Conservation (phyloP, 306 rosid species). For the Psophocarpus tetragonolobus region DNA sequence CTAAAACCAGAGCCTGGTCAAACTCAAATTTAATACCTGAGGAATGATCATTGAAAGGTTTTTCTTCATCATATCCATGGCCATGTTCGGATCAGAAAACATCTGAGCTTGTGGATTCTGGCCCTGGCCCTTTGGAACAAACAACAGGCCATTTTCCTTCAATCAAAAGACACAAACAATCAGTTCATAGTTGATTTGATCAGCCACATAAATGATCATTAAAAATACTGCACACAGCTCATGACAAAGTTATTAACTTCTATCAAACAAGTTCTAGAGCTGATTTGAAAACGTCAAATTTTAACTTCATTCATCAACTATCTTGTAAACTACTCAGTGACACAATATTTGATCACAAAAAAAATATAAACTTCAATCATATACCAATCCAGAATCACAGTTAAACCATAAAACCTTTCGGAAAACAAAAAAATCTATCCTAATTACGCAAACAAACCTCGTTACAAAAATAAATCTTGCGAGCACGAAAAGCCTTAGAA, state of each 20-base stretch:
- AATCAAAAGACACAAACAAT: slow-evolving; percentile 21
- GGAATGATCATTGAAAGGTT: slow-evolving; percentile 98
- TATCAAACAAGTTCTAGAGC: background rate
- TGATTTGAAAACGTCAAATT: background rate
- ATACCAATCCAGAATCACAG: background rate
- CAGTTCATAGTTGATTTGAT: slow-evolving; percentile 17
- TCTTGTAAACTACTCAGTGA: background rate
- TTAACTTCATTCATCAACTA: slow-evolving; percentile 10
- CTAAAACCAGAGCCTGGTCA: background rate
- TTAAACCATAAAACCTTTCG: background rate
- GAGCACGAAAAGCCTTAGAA: slow-evolving; percentile 82
- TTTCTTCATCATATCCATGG: slow-evolving; percentile 99
- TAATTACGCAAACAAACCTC: slow-evolving; percentile 57
- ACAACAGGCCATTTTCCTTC: slow-evolving; percentile 87
- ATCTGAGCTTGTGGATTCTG: slow-evolving; percentile 93
- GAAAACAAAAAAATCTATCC: background rate
- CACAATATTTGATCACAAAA: background rate
- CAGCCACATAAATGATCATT: background rate
- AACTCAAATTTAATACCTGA: slow-evolving; percentile 58
- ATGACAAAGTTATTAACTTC: slow-evolving; percentile 9
- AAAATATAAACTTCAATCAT: slow-evolving; percentile 23
- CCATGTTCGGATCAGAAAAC: slow-evolving; percentile 99
- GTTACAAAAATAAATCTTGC: slow-evolving; percentile 74
- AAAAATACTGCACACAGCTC: slow-evolving; percentile 14
- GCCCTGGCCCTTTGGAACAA: slow-evolving; percentile 92